Conservation (phyloP, 768 basidiomycete genomes). For the Cystobasidium tubakii region DNA sequence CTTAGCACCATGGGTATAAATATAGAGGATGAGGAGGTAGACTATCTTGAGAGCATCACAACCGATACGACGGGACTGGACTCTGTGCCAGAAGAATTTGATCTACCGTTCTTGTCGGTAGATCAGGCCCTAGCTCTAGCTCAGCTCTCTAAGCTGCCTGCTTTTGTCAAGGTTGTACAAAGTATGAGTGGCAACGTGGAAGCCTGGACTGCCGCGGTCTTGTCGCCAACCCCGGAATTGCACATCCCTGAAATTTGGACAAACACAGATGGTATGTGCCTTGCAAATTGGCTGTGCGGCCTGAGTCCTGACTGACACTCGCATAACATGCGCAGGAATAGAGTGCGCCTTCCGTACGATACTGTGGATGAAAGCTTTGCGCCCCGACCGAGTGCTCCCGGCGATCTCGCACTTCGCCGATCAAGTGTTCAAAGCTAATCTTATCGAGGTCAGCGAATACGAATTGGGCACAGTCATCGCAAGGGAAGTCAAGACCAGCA, state of each 20-base stretch:
- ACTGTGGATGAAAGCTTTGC: constrained; percentile 78
- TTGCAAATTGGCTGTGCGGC: background rate
- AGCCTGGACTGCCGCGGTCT: constrained; percentile 59
- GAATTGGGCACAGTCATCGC: constrained; percentile 71
- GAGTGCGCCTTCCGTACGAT: constrained; percentile 48
- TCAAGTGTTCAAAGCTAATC: constrained; percentile 69
- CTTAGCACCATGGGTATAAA: constrained; percentile 64
- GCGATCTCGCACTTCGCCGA: constrained; percentile 70
- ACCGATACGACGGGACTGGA: constrained; percentile 45
- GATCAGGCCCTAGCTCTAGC: constrained; percentile 68
- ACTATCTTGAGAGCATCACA: constrained; percentile 74
- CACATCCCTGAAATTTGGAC: constrained; percentile 58
- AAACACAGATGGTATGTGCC: constrained; percentile 1
- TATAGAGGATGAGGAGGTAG: constrained; percentile 68
- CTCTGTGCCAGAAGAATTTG: background rate
- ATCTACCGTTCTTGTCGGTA: constrained; percentile 52
- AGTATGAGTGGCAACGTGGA: constrained; percentile 61
- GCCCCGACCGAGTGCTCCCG: constrained; percentile 84
- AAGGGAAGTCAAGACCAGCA: constrained; percentile 70
- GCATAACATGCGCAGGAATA: constrained; percentile 52
- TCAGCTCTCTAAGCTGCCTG: constrained; percentile 62
- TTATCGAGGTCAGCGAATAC: constrained; percentile 67
- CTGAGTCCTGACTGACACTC: constrained; percentile 27
- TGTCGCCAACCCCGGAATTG: constrained; percentile 58
- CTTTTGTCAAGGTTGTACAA: constrained; percentile 68